Percentiles rank a stretch among this genome's conserved stretches.
Evolutionary conservation across 2,329 filamentous ascomycete genomes (phyloP).

Genomic region (Aspergillus transmontanensis): DNA sequence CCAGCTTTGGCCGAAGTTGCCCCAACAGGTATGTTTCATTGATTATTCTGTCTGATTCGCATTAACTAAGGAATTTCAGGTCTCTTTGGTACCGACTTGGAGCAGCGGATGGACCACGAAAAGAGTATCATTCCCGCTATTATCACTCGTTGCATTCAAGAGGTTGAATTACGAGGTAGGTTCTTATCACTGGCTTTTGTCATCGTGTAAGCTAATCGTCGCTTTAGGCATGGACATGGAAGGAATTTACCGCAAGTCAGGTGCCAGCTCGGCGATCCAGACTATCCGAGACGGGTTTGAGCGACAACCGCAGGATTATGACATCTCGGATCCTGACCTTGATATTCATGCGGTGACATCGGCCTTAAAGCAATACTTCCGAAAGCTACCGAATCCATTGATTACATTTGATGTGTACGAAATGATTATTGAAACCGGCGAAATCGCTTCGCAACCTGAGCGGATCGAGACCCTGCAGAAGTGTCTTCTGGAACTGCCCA

Average conservation of each 20-base stretch:
- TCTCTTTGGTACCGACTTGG: slow-evolving; percentile 87
- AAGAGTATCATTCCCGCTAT: slow-evolving; percentile 86
- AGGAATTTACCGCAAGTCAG: slow-evolving; percentile 97
- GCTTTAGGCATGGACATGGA: slow-evolving; percentile 79
- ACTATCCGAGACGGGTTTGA: slow-evolving; percentile 90
- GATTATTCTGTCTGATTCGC: not conserved
- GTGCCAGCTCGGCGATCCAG: slow-evolving; percentile 88
- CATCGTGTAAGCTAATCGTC: slow-evolving; percentile 16
- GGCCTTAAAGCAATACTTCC: slow-evolving; percentile 95
- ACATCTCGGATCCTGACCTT: slow-evolving; percentile 89
- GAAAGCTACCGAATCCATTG: slow-evolving; percentile 84
- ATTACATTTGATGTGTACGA: slow-evolving; percentile 95
- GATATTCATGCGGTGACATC: slow-evolving; percentile 97
- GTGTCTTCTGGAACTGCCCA: slow-evolving; percentile 77
- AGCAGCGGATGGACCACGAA: slow-evolving; percentile 83
- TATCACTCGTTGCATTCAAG: slow-evolving; percentile 90
- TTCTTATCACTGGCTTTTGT: not conserved
- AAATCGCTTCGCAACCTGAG: slow-evolving; percentile 65
- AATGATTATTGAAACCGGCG: slow-evolving; percentile 70
- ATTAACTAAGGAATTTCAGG: slow-evolving; percentile 34
- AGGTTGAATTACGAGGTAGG: slow-evolving; percentile 84
- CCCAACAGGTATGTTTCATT: slow-evolving; percentile 40
- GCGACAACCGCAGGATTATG: slow-evolving; percentile 71
- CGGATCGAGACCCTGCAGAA: slow-evolving; percentile 71
- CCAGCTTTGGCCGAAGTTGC: slow-evolving; percentile 42